These are phyloP conservation scores for Myxozyma neglecta DNA, from an alignment of 805 yeast genomes.

Conservation along the genomic window DNA sequence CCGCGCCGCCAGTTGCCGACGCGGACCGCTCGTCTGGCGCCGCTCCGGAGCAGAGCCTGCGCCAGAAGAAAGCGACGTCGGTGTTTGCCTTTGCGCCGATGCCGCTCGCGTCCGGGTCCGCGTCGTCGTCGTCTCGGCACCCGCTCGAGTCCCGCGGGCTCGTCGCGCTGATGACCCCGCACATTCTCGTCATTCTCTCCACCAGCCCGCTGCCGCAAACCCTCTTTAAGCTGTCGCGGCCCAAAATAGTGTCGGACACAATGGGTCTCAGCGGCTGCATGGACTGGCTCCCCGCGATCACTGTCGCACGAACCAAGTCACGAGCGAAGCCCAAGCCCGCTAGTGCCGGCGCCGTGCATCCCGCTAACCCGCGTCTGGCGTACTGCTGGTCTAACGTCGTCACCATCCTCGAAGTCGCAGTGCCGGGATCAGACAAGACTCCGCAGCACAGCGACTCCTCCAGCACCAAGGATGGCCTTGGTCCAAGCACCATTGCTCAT, in stretches of 20 bases:
- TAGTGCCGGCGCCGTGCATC: constrained; percentile 16
- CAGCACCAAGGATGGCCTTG: constrained; percentile 37
- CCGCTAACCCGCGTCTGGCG: constrained; percentile 53
- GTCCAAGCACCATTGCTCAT: constrained; percentile 1
- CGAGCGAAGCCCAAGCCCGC: not conserved
- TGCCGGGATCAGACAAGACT: not conserved
- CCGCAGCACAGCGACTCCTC: constrained; percentile 21
- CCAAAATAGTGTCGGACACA: constrained; percentile 43
- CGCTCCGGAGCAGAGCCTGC: constrained; percentile 6
- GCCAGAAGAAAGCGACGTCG: constrained; percentile 35
- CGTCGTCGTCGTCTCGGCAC: constrained; percentile 43
- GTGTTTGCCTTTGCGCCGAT: constrained; percentile 50
- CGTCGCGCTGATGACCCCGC: constrained; percentile 58
- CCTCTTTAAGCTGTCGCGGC: constrained; percentile 55
- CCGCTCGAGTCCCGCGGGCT: constrained; percentile 59
- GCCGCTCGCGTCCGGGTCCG: constrained; percentile 53
- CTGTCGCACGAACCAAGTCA: constrained; percentile 3
- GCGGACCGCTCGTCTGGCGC: not conserved
- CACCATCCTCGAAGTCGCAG: constrained; percentile 52
- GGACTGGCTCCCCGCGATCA: constrained; percentile 63
- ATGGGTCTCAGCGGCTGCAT: constrained; percentile 46
- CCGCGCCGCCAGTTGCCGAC: too few relatives aligned
- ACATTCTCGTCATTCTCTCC: constrained; percentile 54
- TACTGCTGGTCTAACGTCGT: constrained; percentile 68
- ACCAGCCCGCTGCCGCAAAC: constrained; percentile 53